Base-by-base conservation (phyloP, 2,329 filamentous ascomycete species). In the Cercospora sesami region DNA sequence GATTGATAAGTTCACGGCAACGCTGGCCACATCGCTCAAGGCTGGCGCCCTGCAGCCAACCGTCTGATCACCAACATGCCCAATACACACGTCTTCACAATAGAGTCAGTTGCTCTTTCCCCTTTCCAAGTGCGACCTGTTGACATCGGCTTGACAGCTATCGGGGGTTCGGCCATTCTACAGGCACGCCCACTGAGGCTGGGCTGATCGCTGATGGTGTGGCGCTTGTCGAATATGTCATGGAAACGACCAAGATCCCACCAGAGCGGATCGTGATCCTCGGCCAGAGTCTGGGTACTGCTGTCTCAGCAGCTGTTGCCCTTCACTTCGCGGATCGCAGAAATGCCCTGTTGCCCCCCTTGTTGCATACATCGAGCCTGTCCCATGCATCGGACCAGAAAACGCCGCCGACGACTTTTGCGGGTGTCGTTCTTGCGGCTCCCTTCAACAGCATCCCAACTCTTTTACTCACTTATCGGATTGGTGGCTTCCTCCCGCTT, bases 221-320 rank as follows among this genome's bases (percentile, higher is more conserved):
- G 3, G 84, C 92, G 0, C 81, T 92, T 3, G 83, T 96, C 3
- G 85, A 93, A 68, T 96, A 91, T 82, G 87, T 91, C 9, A 83
- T 93, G 42, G 81, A 86, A 21, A 81, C 85, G 1, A 87, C 89
- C 14, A 82, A 86, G 0, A 84, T 97, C 18, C 84, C 91, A 0
- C 81, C 92, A 0, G 85, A 86, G 45, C 89, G 89, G 28, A 95
- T 97, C 70, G 88, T 94, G 3, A 83, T 97, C 30, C 82, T 96
- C 3, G 94, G 94, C 18, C 94, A 97, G 74, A 95, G 91, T 74
- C 85, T 98, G 0, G 94, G 94, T 26, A 97, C 94, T 0, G 94
- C 92, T 0, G 91, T 97, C 1, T 88, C 90, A 5, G 86, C 89
- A 57, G 94, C 88, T 2, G 88, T 92, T 1, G 89, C 88, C 1